Evolutionary conservation across 805 yeast species (phyloP).

Genomic region (Sugiyamaella americana): DNA sequence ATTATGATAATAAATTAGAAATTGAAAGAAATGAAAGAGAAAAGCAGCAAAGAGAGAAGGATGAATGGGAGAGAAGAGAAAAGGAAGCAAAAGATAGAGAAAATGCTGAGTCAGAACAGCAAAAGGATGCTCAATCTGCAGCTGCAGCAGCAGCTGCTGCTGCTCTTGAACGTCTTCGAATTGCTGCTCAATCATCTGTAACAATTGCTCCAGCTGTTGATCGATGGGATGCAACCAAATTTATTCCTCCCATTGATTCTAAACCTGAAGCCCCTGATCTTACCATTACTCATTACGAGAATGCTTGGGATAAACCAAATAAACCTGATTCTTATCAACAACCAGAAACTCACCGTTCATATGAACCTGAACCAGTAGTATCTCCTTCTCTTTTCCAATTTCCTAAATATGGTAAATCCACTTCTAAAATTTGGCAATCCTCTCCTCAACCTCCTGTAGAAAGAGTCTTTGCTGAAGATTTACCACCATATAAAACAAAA

Average conservation of each 20-base stretch:
- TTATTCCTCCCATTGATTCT: slow-evolving; percentile 23
- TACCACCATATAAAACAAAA: slow-evolving; percentile 1
- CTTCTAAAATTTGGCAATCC: neutral
- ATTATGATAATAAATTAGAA: neutral
- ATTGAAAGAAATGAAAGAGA: too few species aligned
- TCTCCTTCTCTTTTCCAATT: slow-evolving; percentile 6
- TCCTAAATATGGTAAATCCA: slow-evolving; percentile 5
- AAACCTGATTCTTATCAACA: neutral
- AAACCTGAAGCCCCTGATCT: slow-evolving; percentile 24
- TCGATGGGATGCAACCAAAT: slow-evolving; percentile 27
- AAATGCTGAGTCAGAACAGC: neutral
- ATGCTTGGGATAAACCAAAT: slow-evolving; percentile 15
- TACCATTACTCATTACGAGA: slow-evolving; percentile 11
- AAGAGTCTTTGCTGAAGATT: slow-evolving; percentile 14
- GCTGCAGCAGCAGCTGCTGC: neutral
- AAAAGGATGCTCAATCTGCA: neutral
- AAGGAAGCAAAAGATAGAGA: neutral
- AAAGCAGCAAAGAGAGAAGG: too few species aligned
- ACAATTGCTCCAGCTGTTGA: slow-evolving; percentile 18
- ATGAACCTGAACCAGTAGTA: slow-evolving; percentile 12
- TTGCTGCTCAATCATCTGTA: neutral
- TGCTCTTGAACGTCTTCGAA: neutral
- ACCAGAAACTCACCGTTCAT: slow-evolving; percentile 12
- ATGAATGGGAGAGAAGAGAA: neutral
- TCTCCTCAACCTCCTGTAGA: slow-evolving; percentile 17